Base-by-base conservation (phyloP, 164 flowering plant species). In the Echeveria elegans region DNA sequence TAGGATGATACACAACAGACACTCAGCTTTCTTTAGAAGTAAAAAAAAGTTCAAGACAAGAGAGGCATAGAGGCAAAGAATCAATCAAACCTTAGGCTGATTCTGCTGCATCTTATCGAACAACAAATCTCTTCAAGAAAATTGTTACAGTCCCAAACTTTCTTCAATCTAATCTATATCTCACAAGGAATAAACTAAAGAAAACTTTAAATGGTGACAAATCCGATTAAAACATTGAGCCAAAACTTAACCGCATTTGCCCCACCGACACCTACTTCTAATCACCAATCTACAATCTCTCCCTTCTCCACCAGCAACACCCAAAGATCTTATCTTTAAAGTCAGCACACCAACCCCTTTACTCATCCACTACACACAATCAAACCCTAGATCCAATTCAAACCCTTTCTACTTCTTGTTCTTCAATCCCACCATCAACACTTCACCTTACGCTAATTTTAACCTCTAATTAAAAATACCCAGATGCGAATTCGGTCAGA, bases 81-180 rank as follows among this genome's bases (percentile, higher is more conserved):
- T 56, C 61, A 66, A 30, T 21, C 14, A 1, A 26, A 81, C 85
- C 85, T 71, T 81, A 21, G 75, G 71, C 50, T 74, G 80, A 77
- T 77, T 76, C 74, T 72, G 77, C 75, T 73, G 82, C 84, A 81
- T 81, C 75, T 72, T 72, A 38, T 52, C 67, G 18, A 19, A 23
- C 30, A 2, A 0, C 23, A 56, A 56, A 26, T 14, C 61, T 26
- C 61, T 56, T 6, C 16, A 56, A 56, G 18, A 11, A 23, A 23
- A 8, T 7, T 11, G 32, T 28, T 28, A 28, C 26, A 56, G 61
- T 26, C 29, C 7, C 50, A 37, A 21, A 45, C 23, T 65, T 21
- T 68, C 34, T 24, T 26, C 6, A 8, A 24, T 68, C 28, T 41
- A 56, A 36, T 37, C 32, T 18, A 28, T n/a, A 24, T n/a, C 21